Base-by-base conservation (phyloP, 495 filamentous ascomycete genomes). In the Penicillium nucicola region DNA sequence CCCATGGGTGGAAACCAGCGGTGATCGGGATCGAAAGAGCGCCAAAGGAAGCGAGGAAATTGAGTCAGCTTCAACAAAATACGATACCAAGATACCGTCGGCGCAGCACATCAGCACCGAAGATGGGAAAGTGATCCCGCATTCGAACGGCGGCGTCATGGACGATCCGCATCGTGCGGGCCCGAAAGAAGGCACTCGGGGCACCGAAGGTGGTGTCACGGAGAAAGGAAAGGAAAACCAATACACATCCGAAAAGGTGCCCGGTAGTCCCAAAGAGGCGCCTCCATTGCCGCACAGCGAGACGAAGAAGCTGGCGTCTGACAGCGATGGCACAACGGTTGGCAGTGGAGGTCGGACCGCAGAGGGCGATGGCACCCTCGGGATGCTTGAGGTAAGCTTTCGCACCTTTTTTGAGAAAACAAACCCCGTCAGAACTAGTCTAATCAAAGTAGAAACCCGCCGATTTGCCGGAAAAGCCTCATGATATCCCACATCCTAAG, bases 81-180 rank as follows among this genome's bases (percentile, higher is more conserved):
- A 45, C 30, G 67, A 72, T 33, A 48, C 59, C 10, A 68, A 67
- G 44, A 60, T 67, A 0, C 58, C 60, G 1, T 65, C 71, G 1
- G 52, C 70, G 11, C 64, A 68, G 2, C 63, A 72, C 33, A 28
- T 75, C 35, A 66, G 68, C 71, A 41, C 81, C 2, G 81, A 56
- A 30, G 61, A 88, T 51, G 86, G 84, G n/a, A 78, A 78, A 62
- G 74, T 80, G 58, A 89, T 92, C 53, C 89, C 87, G 13, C 77
- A 84, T 45, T 81, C 82, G 22, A 90, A 92, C 55, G 87, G 92
- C 64, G 89, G 90, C 12, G 91, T 96, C 15, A 96, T 96, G 91
- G 85, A 93, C 59, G 90, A 96, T 65, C 86, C 84, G 36, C 70
- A 87, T 60, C 77, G 89, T 42, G 60, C 70, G 13, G 78, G 81